Evolutionary conservation across 2,329 filamentous ascomycete genomes (phyloP).

Genomic region (Penicillium sp.): DNA sequence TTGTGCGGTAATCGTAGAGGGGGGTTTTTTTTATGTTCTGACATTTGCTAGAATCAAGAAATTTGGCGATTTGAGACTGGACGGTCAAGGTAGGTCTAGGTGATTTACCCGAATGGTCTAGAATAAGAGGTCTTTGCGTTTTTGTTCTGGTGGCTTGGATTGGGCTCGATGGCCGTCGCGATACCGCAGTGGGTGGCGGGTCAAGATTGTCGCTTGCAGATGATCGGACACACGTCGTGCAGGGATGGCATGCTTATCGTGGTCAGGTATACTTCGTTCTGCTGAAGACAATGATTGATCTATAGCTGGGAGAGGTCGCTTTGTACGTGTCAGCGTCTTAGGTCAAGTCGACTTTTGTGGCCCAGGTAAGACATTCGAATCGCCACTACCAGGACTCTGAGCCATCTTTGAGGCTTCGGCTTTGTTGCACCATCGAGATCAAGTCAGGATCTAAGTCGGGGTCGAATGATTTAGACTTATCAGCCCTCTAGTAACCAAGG

Average conservation of each 20-base stretch:
- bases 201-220: not conserved
- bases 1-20: not conserved
- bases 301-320: not conserved
- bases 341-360: too few relatives aligned
- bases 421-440: too few relatives aligned
- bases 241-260: not conserved
- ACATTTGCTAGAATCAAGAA: not conserved
- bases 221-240: not conserved
- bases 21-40: not conserved
- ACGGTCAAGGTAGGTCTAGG: not conserved
- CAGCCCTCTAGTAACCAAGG: too few relatives aligned
- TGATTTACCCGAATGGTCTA: not conserved
- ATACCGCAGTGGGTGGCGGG: not conserved
- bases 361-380: not conserved
- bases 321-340: not conserved
- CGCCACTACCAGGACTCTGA: too few relatives aligned
- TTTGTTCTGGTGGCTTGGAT: not conserved
- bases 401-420: too few relatives aligned
- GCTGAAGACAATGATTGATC: too few relatives aligned
- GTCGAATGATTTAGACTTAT: too few relatives aligned
- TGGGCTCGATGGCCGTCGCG: not conserved
- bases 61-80: not conserved
- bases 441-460: too few relatives aligned
- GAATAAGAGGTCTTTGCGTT: not conserved
- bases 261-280: not conserved